These are phyloP conservation scores for Penicillium pancosmium DNA, from an alignment of 495 filamentous ascomycete species.

Conservation along the genomic window DNA sequence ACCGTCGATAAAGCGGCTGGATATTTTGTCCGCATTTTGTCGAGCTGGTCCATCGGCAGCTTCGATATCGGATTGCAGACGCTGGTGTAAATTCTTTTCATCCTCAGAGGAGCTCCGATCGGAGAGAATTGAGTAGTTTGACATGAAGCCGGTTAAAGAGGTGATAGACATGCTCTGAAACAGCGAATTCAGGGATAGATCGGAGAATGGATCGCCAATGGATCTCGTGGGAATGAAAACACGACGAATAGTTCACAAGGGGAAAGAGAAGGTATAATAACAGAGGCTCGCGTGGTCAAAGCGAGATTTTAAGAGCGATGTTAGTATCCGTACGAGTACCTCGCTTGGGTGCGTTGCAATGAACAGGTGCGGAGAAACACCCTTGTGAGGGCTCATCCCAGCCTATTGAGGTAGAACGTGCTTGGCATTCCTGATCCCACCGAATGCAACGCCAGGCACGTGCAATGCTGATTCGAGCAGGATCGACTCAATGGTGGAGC, in stretches of 20 bases:
- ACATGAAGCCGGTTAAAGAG: conserved; percentile 40
- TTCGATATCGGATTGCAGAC: conserved; percentile 27
- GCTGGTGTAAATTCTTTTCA: conserved; percentile 35
- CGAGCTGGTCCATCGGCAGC: conserved; percentile 21
- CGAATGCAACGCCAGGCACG: conserved; percentile 34
- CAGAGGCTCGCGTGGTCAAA: not conserved
- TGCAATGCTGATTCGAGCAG: conserved; percentile 38
- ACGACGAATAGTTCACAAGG: conserved; percentile 5
- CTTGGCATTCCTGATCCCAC: conserved; percentile 21
- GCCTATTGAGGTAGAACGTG: conserved; percentile 46
- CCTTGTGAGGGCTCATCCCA: conserved; percentile 16
- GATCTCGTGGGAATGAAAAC: not conserved
- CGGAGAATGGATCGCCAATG: not conserved
- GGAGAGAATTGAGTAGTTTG: conserved; percentile 41
- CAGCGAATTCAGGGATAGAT: not conserved
- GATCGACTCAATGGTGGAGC: conserved; percentile 14
- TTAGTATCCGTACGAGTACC: not conserved
- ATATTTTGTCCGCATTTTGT: conserved; percentile 15
- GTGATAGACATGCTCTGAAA: conserved; percentile 38
- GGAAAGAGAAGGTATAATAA: not conserved
- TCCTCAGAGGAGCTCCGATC: conserved; percentile 36
- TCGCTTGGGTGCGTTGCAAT: conserved; percentile 19
- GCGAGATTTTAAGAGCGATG: not conserved
- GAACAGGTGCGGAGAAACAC: conserved; percentile 13
- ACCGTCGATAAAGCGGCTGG: conserved; percentile 42